phyloP scores from a whole-genome alignment of 2,329 filamentous ascomycete genomes.

The Tolypocladium amazonense region DNA sequence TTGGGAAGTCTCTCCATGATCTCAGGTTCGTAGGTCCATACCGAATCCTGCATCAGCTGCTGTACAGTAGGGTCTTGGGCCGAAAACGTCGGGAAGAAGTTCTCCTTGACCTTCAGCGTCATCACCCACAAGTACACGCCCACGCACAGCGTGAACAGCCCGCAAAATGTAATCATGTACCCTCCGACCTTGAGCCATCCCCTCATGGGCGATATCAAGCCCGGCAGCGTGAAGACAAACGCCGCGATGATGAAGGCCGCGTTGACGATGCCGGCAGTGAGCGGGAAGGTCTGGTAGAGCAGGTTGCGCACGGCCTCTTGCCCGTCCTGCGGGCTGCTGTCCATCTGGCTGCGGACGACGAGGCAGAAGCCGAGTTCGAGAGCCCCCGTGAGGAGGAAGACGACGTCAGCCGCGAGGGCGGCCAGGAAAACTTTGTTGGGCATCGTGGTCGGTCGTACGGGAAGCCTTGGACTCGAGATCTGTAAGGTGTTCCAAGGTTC shows the following conservation, averaged over 20 bases:
- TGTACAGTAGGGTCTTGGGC: slow-evolving; percentile 46
- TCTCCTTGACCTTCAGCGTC: slow-evolving; percentile 56
- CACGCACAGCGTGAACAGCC: slow-evolving; percentile 53
- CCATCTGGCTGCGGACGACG: slow-evolving; percentile 36
- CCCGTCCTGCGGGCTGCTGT: slow-evolving; percentile 32
- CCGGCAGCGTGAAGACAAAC: slow-evolving; percentile 60
- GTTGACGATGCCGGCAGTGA: slow-evolving; percentile 61
- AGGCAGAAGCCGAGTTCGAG: slow-evolving; percentile 45
- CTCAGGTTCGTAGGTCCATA: slow-evolving; percentile 23
- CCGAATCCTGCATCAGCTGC: slow-evolving; percentile 59
- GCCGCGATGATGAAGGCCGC: slow-evolving; percentile 60
- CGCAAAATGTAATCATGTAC: slow-evolving; percentile 51
- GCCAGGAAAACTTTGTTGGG: slow-evolving; percentile 43
- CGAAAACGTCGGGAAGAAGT: slow-evolving; percentile 51
- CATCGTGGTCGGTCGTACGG: slow-evolving; percentile 24
- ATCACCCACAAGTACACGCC: slow-evolving; percentile 63
- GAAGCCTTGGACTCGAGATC: background rate
- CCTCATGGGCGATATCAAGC: slow-evolving; percentile 55
- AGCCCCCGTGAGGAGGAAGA: slow-evolving; percentile 43
- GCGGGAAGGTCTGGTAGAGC: slow-evolving; percentile 41
- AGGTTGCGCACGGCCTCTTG: slow-evolving; percentile 38
- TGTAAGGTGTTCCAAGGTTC: background rate
- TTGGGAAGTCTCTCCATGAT: background rate
- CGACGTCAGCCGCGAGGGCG: slow-evolving; percentile 34
- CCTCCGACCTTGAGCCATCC: slow-evolving; percentile 61